A percentile compares a stretch with the other conserved stretches of the same genome.
These are phyloP conservation scores for Hypomontagnella monticulosa DNA, from an alignment of 495 filamentous ascomycete genomes.

Conservation along the genomic window DNA sequence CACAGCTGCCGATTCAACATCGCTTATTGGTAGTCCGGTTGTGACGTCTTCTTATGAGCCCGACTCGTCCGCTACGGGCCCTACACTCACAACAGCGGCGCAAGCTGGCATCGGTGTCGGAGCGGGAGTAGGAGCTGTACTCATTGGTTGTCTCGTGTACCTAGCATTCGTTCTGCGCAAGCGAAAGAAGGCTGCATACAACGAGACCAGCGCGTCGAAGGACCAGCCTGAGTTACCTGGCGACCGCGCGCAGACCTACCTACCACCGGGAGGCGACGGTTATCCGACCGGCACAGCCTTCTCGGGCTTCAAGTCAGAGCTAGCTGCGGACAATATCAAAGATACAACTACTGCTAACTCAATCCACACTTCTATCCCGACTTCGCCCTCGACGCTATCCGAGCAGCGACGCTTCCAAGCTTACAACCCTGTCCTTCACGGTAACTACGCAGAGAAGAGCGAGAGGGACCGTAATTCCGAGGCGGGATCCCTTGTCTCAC, in stretches of 20 bases:
- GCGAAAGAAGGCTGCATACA: constrained; percentile 8
- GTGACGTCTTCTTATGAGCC: constrained; percentile 26
- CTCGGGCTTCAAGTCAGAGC: constrained; percentile 11
- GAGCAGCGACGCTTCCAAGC: constrained; percentile 15
- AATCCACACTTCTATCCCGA: background rate
- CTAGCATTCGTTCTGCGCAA: constrained; percentile 25
- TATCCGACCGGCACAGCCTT: background rate
- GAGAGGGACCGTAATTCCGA: background rate
- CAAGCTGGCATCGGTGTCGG: constrained; percentile 60
- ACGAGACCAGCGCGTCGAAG: background rate
- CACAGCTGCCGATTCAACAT: constrained; percentile 4
- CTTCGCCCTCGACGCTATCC: background rate
- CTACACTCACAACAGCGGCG: constrained; percentile 47
- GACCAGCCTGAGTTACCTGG: background rate
- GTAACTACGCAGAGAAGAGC: constrained; percentile 27
- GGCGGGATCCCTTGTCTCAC: constrained; percentile 2
- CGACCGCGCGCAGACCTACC: background rate
- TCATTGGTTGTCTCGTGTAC: constrained; percentile 35
- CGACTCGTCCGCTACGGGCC: constrained; percentile 39
- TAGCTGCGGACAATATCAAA: constrained; percentile 15
- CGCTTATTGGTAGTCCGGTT: constrained; percentile 44
- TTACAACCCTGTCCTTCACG: constrained; percentile 33
- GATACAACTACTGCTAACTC: background rate
- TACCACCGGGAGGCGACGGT: background rate
- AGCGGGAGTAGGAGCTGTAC: constrained; percentile 48